These are phyloP conservation scores for Yamadazyma triangularis DNA, from an alignment of 1,139 yeast species.

Conservation along the genomic window DNA sequence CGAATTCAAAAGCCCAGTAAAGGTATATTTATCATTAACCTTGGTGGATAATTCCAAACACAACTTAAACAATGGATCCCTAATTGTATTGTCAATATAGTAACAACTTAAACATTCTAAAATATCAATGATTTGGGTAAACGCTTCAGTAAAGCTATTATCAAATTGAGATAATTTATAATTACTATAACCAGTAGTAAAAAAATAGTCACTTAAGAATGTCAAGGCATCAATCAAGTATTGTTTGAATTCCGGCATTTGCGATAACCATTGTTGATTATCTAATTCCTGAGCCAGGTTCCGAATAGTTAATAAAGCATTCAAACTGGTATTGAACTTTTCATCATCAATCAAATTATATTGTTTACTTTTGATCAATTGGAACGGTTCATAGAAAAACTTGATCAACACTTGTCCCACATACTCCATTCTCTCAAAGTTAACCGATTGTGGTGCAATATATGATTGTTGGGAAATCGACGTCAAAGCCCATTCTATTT, in stretches of 20 bases:
- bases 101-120: conserved; percentile 83
- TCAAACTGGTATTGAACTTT: conserved; percentile 43
- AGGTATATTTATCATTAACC: conserved; percentile 53
- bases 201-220: conserved; percentile 43
- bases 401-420: conserved; percentile 49
- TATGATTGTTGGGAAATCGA: conserved; percentile 56
- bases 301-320: conserved; percentile 67
- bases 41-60: conserved; percentile 42
- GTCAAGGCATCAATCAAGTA: conserved; percentile 43
- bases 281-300: conserved; percentile 79
- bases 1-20: conserved; percentile 41
- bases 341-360: conserved; percentile 25
- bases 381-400: conserved; percentile 33
- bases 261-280: conserved; percentile 76
- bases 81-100: conserved; percentile 64
- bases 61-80: conserved; percentile 56
- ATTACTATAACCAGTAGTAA: conserved; percentile 12
- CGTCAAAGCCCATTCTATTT: conserved; percentile 62
- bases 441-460: conserved; percentile 43
- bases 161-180: conserved; percentile 22
- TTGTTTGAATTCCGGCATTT: conserved; percentile 45
- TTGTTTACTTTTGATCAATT: conserved; percentile 22
- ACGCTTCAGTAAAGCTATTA: conserved; percentile 53
- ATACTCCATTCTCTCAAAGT: conserved; percentile 45
- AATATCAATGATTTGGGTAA: conserved; percentile 70